phyloP scores from a whole-genome alignment of 331 rosid genomes.

The Acacia pycnantha region DNA sequence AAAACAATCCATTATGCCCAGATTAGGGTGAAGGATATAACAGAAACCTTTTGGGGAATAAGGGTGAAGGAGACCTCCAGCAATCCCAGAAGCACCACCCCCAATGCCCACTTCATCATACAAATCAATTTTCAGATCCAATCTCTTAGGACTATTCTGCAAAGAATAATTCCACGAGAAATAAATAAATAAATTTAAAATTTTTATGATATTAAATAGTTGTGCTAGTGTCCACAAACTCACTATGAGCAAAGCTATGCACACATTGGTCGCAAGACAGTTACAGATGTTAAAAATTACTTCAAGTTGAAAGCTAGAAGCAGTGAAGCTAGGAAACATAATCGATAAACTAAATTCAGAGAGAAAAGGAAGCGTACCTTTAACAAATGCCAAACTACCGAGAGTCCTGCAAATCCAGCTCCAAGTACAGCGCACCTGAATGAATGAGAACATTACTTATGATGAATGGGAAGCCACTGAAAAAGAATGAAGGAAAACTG shows the following conservation, averaged over 20 bases:
- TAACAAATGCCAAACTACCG: slow-evolving; percentile 80
- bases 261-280: not conserved
- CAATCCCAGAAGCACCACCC: slow-evolving; percentile 91
- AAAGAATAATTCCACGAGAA: slow-evolving; percentile 22
- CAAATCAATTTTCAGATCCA: slow-evolving; percentile 56
- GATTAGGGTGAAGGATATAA: slow-evolving; percentile 9
- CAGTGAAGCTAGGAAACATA: not conserved
- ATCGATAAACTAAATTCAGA: not conserved
- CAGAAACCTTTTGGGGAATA: slow-evolving; percentile 85
- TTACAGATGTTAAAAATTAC: not conserved
- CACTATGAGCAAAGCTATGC: not conserved
- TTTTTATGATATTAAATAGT: not conserved
- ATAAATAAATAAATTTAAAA: not conserved
- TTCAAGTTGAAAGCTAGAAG: not conserved
- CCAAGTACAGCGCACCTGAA: slow-evolving; percentile 85
- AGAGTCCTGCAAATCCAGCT: slow-evolving; percentile 93
- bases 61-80: slow-evolving; percentile 96
- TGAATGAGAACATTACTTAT: not conserved
- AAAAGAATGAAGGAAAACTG: not conserved
- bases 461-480: not conserved
- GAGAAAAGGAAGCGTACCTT: slow-evolving; percentile 31
- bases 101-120: slow-evolving; percentile 87
- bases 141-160: slow-evolving; percentile 66
- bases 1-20: slow-evolving; percentile 5
- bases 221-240: not conserved